Conservation (phyloP, 345 rosid genomes). For the Eucalyptus brandiana region DNA sequence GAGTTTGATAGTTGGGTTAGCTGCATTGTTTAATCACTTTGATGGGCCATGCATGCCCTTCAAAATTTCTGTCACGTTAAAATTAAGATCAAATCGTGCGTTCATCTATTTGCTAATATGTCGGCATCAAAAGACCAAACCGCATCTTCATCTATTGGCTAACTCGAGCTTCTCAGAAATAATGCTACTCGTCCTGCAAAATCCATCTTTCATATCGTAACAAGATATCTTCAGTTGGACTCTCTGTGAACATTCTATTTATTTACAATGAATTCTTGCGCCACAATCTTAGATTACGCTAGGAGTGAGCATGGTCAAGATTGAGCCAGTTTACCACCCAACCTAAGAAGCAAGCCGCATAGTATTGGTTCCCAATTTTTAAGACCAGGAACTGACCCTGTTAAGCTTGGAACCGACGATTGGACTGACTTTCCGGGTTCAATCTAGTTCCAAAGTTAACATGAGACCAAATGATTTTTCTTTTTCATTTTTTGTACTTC, state of each 20-base stretch:
- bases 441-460: too few species aligned
- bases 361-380: too few species aligned
- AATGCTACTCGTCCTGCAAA: not conserved
- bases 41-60: not conserved
- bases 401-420: too few species aligned
- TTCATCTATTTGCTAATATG: not conserved
- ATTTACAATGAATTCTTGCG: not conserved
- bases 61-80: not conserved
- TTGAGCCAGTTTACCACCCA: too few species aligned
- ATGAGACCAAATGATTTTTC: too few species aligned
- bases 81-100: not conserved
- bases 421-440: accelerated
- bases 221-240: not conserved
- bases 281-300: too few species aligned
- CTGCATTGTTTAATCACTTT: not conserved
- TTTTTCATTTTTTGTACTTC: too few species aligned
- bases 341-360: too few species aligned
- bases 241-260: not conserved
- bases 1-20: not conserved
- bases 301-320: accelerated
- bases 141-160: not conserved
- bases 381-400: accelerated
- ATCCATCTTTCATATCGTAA: not conserved
- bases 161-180: not conserved
- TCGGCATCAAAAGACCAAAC: not conserved